Evolutionary conservation across 2,329 filamentous ascomycete genomes (phyloP), one percentile per base, ranked within the genome.

Genomic region (Amauroascus niger): DNA sequence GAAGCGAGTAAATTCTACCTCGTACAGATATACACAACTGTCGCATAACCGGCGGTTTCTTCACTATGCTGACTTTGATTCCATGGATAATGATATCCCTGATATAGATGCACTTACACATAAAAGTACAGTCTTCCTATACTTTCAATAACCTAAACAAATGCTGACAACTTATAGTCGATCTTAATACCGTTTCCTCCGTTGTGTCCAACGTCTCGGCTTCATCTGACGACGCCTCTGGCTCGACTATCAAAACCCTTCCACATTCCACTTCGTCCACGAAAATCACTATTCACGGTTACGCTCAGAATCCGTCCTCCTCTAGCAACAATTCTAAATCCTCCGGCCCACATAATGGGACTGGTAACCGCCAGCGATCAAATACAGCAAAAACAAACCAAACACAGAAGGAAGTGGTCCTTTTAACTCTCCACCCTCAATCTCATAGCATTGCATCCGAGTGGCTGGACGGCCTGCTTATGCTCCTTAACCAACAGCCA

Each of bases 391-490:
- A 58, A 58, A 65, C 33, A 6, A 32, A 45, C 24, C 18, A 67
- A 64, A 58, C 52, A 16, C 64, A 70, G 32, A 79, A 79, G 60
- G 93, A 97, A 68, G 75, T 81, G 49, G 78, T 87, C 0, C 79
- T 97, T 20, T 76, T 98, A 52, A 87, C 84, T n/a, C 77, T 98
- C 50, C 83, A 88, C 67, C 90, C 91, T 5, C 75, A 82, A 55
- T 87, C 82, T 55, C 86, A 93, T 65, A 87, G 82, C 59, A 74
- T 93, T 46, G 93, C 93, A 8, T 94, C 89, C 0, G 93, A 98
- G 71, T 98, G 93, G 93, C 78, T 98, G 4, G 93, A 98, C 67
- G 93, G 93, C 0, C 73, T 98, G 59, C 77, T 97, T 54, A 95
- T 98, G 89, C 76, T 98, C 52, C 78, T 98, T 22, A 89, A 94